Evolutionary conservation across 176 grass and related monocot genomes (phyloP).

Genomic region (Oryza punctata): DNA sequence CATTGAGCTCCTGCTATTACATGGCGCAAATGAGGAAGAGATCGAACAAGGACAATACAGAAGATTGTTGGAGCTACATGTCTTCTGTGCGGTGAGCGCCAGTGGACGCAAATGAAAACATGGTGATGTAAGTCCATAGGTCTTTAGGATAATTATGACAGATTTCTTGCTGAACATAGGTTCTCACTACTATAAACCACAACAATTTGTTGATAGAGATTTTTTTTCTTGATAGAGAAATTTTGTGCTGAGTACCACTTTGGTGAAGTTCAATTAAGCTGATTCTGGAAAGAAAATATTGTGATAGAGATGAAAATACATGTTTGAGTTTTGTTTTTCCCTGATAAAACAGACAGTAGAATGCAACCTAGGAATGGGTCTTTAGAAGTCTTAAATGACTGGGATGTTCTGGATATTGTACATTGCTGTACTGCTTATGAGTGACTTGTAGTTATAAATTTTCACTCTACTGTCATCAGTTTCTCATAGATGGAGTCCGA

Average conservation of each 20-base stretch:
- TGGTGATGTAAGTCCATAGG: neutral
- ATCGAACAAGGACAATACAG: slow-evolving; percentile 94
- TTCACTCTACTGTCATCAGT: neutral
- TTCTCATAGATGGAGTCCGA: neutral
- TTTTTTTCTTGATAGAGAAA: slow-evolving; percentile 7
- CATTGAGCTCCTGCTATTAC: slow-evolving; percentile 79
- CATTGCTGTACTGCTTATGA: slow-evolving; percentile 18
- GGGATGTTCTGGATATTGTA: slow-evolving; percentile 21
- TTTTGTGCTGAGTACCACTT: slow-evolving; percentile 2
- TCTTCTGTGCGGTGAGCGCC: slow-evolving; percentile 41
- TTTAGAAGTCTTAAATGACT: neutral
- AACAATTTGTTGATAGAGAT: slow-evolving; percentile 11
- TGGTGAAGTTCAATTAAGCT: slow-evolving; percentile 29
- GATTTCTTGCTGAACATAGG: slow-evolving; percentile 24
- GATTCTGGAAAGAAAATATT: slow-evolving; percentile 4
- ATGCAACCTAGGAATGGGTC: too few relatives aligned
- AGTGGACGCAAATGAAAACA: slow-evolving; percentile 32
- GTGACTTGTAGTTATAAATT: neutral
- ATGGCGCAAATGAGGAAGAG: slow-evolving; percentile 71
- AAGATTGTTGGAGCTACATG: slow-evolving; percentile 77
- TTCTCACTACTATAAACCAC: neutral
- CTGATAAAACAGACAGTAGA: neutral
- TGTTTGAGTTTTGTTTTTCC: neutral
- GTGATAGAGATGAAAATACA: neutral
- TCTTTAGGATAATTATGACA: neutral